phyloP scores from a whole-genome alignment of 164 flowering plant species.

The Houttuynia cordata region DNA sequence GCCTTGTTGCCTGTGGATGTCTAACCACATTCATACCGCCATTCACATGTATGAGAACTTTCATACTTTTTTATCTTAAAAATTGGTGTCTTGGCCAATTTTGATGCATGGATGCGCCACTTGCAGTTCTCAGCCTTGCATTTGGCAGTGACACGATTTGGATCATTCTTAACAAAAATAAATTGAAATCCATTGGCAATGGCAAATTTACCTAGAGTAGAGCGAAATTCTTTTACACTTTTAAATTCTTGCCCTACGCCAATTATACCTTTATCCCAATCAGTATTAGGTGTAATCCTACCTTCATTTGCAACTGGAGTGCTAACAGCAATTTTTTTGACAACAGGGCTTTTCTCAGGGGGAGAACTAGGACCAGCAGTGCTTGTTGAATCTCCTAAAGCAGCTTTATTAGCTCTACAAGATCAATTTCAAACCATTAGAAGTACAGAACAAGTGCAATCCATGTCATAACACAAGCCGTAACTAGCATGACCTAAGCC shows the following conservation, averaged over 20 bases:
- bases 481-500: too few species aligned
- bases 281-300: conserved; percentile 21
- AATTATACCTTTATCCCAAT: conserved; percentile 50
- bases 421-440: not conserved
- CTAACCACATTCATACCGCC: conserved; percentile 35
- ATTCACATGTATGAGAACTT: conserved; percentile 57
- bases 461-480: not conserved
- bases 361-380: conserved; percentile 2
- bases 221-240: conserved; percentile 59
- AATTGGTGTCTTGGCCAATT: conserved; percentile 39
- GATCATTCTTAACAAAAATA: conserved; percentile 51
- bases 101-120: conserved; percentile 72
- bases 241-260: conserved; percentile 69
- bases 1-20: conserved; percentile 32
- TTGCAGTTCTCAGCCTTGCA: conserved; percentile 59
- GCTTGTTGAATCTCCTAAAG: conserved; percentile 3
- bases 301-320: not conserved
- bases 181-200: conserved; percentile 60
- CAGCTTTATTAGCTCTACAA: conserved; percentile 3
- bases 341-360: not conserved
- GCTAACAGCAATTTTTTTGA: not conserved
- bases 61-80: conserved; percentile 49
- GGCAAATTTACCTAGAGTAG: conserved; percentile 61
- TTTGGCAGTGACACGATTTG: conserved; percentile 50
- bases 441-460: not conserved